Base-by-base conservation (phyloP, 2,329 filamentous ascomycete genomes). In the Ophiocordyceps camponoti-saundersi region DNA sequence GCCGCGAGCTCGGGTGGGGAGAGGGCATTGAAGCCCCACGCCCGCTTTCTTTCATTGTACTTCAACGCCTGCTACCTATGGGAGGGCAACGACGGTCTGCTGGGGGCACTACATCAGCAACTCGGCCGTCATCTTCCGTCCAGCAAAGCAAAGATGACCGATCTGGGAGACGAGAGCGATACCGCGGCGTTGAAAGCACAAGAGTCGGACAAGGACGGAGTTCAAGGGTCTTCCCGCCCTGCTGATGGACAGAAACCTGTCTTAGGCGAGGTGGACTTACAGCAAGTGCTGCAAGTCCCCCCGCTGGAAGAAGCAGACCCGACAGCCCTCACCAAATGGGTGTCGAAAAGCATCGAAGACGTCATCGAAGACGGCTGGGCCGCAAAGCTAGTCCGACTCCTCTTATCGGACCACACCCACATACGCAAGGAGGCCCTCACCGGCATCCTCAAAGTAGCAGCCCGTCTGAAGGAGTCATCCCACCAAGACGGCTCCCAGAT, bases 381-480 rank as follows among this genome's bases (percentile, higher is more conserved):
- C 21, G 70, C 74, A 15, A 73, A 78, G 2, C 66, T 96, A 29
- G 71, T 94, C 44, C 70, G 82, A 32, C 82, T 90, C 54, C 71
- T 95, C 12, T 82, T 78, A 47, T 94, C 88, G 0, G 66, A 79
- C 44, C 79, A 92, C 56, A 68, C 71, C 34, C 82, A 84, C 59
- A 82, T 95, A 52, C 77, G 89, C 45, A 79, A 81, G 50, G 87
- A 95, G 65, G 85, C 87, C 6, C 67, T 83, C 18, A 76, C 71
- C 39, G 82, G 79, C 54, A 69, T 89, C 41, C 69, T 77, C 45
- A 85, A 84, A 58, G 73, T 81, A 61, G 73, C 76, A 1, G 64
- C 65, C 30, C 78, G 75, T 57, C 65, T 82, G 44, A 73, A 80
- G 59, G 77, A 77, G 46, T 89, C 84, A 0, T 72, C 75, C 1